Evolutionary conservation across 192 early-diverging fungal genomes (phyloP), one percentile per base, ranked within the genome.

Genomic region (Linnemannia elongata): DNA sequence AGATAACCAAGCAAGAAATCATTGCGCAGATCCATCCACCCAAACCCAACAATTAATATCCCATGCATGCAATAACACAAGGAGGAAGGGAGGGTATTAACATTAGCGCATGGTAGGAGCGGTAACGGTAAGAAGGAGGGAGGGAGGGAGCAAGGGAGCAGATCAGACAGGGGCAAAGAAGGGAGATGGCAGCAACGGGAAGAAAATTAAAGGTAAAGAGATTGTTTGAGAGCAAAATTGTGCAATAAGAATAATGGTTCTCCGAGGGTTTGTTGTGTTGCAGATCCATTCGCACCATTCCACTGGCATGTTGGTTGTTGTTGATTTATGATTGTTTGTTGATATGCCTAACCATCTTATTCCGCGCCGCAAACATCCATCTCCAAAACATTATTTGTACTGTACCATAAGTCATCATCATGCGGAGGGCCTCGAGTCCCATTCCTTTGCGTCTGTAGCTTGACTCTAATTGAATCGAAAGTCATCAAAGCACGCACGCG

Each of bases 321-420:
- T 33, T 63, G 60, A 15, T 33, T 63, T 27, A 15, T 13, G 24
- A 8, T 10, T 44, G 42, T 44, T 45, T 45, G 10, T 45, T 30
- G 30, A 30, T 9, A 30, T 63, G 27, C n/a, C 22, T 24, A 1
- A 7, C 24, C 60, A 66, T 66, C 13, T 30, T 33, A 66, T 52
- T 30, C 42, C 72, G 22, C 39, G n/a, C 36, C n/a, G 1, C 27
- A 35, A 74, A 39, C 38, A 39, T 39, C 42, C 42, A 52, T 52
- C 49, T 52, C 41, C 72, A 35, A 70, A 81, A 33, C 17, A 39
- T 12, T 49, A 47, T 1, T 52, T 20, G 17, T 55, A 30, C 52
- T 81, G 77, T 87, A 92, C 91, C 92, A 80, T 96, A 95, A 39
- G 86, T 80, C 89, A 96, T 93, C 90, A 96, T 94, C 63, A 95